Evolutionary conservation across 2,329 filamentous ascomycete species (phyloP), one percentile per base, ranked within the genome.

Genomic region (Aspergillus sp.): DNA sequence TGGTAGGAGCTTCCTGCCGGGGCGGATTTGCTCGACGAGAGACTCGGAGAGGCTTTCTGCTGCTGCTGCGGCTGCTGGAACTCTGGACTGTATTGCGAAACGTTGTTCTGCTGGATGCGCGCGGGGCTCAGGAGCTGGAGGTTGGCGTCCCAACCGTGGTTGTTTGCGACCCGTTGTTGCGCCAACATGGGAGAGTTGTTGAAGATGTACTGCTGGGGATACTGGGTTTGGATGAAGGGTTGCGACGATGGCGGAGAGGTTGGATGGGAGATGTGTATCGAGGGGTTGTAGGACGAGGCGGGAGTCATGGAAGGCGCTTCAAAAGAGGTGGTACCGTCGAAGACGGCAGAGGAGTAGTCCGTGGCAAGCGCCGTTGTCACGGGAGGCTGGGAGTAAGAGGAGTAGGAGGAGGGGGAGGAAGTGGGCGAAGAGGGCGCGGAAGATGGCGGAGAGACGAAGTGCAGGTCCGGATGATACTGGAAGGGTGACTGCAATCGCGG

Each of bases 241-340:
- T 65, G 65, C 17, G 65, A 62, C 24, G 53, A 56, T 14, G 58
- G 61, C 33, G 71, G 68, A 45, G 71, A 69, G 20, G 58, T 59
- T 17, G 68, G 62, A 43, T 63, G 61, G 49, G 69, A 64, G 33
- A 65, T 58, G 55, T 70, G 65, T 42, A 70, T 67, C 10, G 68
- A 64, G 32, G 70, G 65, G 55, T 72, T 69, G 57, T 70, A 72
- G 17, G 70, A 73, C 22, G 68, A 66, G 20, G 60, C 64, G 38
- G 69, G 67, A 58, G 69, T 73, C 70, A 73, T 73, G 56, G 70
- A 73, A 61, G 69, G 66, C 53, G 69, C 68, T 60, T 71, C 69
- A 38, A 67, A 59, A 54, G 63, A 65, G 45, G 61, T 59, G 40
- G n/a, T 10, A 35, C 51, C 58, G 58, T 66, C 65, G 49, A 63